Percentiles rank a stretch among this genome's conserved stretches.
These are phyloP conservation scores for Metarhizium humberi DNA, from an alignment of 2,329 filamentous ascomycete genomes.

Conservation along the genomic window DNA sequence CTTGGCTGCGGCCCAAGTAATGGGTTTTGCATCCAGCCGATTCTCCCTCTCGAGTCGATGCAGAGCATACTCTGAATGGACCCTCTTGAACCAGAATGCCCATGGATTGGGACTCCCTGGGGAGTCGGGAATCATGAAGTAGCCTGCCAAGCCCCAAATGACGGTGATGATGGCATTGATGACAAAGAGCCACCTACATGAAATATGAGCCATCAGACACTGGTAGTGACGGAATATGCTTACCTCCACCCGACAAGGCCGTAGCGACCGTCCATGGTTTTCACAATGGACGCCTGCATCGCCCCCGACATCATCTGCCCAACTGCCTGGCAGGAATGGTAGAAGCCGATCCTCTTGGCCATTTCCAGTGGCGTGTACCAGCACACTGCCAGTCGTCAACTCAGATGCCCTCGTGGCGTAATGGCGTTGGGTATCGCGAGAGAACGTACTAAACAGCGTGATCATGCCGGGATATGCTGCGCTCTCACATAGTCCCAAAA, in stretches of 20 bases:
- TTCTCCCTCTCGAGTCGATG: slow-evolving; percentile 16
- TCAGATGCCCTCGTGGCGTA: too few relatives aligned
- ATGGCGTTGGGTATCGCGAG: too few relatives aligned
- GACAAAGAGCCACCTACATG: slow-evolving; percentile 31
- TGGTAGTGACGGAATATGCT: not conserved
- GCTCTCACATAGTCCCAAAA: slow-evolving; percentile 27
- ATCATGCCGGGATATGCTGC: slow-evolving; percentile 27
- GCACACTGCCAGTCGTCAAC: slow-evolving; percentile 14
- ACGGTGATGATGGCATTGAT: slow-evolving; percentile 30
- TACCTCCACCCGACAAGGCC: slow-evolving; percentile 33
- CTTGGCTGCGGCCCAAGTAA: slow-evolving; percentile 16
- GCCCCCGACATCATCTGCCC: slow-evolving; percentile 35
- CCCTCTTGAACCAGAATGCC: slow-evolving; percentile 19
- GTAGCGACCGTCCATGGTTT: slow-evolving; percentile 24
- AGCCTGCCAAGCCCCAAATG: slow-evolving; percentile 22
- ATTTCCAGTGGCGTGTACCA: slow-evolving; percentile 32
- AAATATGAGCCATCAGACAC: not conserved
- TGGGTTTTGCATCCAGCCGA: slow-evolving; percentile 13
- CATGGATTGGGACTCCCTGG: slow-evolving; percentile 18
- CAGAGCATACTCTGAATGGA: slow-evolving; percentile 18
- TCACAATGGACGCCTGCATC: slow-evolving; percentile 31
- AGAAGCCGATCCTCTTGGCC: slow-evolving; percentile 30
- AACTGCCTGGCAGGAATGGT: slow-evolving; percentile 29
- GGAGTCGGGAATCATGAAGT: slow-evolving; percentile 24
- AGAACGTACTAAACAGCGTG: slow-evolving; percentile 19